phyloP scores from a whole-genome alignment of 1,284 basidiomycete genomes.

The Sanghuangporus sanghuang region DNA sequence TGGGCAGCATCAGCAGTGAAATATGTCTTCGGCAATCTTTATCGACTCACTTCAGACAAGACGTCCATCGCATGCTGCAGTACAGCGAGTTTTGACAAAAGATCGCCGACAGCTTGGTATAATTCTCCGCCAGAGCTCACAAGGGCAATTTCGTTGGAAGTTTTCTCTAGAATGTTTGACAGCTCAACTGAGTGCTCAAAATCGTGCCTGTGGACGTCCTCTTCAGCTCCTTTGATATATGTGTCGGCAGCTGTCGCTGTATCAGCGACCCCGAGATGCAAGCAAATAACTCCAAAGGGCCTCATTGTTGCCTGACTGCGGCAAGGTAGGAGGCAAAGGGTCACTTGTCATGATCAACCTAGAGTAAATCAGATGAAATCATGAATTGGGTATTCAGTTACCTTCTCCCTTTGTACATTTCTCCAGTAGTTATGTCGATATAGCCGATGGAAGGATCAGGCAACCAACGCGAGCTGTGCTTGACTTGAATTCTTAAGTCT shows the following conservation, averaged over 20 bases:
- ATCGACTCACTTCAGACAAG: constrained; percentile 1
- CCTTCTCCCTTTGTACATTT: background rate
- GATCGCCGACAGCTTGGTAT: background rate
- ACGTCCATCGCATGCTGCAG: background rate
- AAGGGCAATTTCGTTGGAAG: background rate
- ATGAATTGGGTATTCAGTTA: background rate
- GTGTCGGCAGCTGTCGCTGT: background rate
- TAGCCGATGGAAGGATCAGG: background rate
- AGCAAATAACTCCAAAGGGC: background rate
- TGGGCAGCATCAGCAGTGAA: background rate
- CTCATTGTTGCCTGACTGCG: no score
- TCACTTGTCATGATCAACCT: background rate
- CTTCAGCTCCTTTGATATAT: background rate
- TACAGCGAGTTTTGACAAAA: background rate
- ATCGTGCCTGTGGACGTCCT: background rate
- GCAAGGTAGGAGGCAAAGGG: background rate
- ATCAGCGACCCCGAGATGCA: background rate
- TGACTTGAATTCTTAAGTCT: background rate
- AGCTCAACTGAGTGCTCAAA: background rate
- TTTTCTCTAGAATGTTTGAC: background rate
- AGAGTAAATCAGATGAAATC: background rate
- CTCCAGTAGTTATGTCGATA: background rate
- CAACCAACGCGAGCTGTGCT: background rate
- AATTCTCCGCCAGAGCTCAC: background rate
- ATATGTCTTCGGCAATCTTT: background rate